Evolutionary conservation across 2,329 filamentous ascomycete species (phyloP).

Genomic region (Penicillium brasilianum): DNA sequence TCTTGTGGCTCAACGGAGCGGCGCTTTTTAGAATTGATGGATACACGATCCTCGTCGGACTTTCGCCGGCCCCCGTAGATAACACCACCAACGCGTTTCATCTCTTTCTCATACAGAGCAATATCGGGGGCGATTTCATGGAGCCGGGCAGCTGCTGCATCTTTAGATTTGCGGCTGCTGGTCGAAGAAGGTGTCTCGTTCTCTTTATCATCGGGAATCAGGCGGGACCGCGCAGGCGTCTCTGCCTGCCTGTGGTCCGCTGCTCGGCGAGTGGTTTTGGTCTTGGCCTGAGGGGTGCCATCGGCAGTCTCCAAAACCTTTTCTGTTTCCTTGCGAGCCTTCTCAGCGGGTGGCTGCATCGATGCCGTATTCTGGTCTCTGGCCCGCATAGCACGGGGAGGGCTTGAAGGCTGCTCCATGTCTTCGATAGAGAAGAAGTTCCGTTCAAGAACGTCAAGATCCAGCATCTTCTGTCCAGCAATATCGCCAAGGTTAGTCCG

Average conservation of each 20-base stretch:
- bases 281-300: constrained; percentile 34
- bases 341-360: constrained; percentile 31
- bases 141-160: constrained; percentile 76
- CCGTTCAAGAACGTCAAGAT: constrained; percentile 73
- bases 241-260: constrained; percentile 43
- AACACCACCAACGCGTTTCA: constrained; percentile 75
- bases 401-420: constrained; percentile 20
- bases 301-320: constrained; percentile 26
- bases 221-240: constrained; percentile 60
- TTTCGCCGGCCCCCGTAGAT: constrained; percentile 62
- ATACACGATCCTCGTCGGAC: constrained; percentile 46
- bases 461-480: constrained; percentile 84
- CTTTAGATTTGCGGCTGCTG: constrained; percentile 84
- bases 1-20: constrained; percentile 54
- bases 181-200: constrained; percentile 80
- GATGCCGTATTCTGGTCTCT: constrained; percentile 42
- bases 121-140: constrained; percentile 83
- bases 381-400: constrained; percentile 40
- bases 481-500: constrained; percentile 92
- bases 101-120: constrained; percentile 89
- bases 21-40: constrained; percentile 48
- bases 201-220: constrained; percentile 71
- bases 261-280: constrained; percentile 35
- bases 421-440: constrained; percentile 60
- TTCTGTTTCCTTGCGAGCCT: constrained; percentile 25